Base-by-base conservation (phyloP, 2,329 filamentous ascomycete genomes). In the Didymella keratinophila region DNA sequence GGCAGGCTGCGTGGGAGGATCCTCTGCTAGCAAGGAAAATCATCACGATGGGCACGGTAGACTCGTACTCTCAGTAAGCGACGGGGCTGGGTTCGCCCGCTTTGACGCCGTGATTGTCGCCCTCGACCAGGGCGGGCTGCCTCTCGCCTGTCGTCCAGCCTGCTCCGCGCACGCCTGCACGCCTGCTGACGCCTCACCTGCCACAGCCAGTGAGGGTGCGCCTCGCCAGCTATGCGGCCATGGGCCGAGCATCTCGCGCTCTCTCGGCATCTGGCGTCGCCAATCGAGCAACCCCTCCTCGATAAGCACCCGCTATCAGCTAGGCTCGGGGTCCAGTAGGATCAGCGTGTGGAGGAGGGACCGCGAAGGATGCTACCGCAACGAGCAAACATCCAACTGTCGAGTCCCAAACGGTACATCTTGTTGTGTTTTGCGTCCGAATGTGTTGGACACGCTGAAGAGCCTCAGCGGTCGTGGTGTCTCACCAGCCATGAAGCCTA, bases 301-400 rank as follows among this genome's bases (percentile, higher is more conserved):
- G 68, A 71, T 70, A 68, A 68, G 50, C 66, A 65, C 54, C 59
- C 67, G 68, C 69, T 64, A 68, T 66, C 68, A 65, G 59, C 66
- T 73, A 70, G 64, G 48, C 56, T 53, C 60, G 61, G 64, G 56
- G 52, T 48, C 57, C 52, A 52, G 54, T 52, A 56, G 46, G 60
- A 68, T 68, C 65, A 63, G 58, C 64, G 55, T 64, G 64, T 47
- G 59, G 67, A 68, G 59, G 67, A 68, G 64, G 55, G 48, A 57
- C 58, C 57, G 62, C 60, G 57, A 59, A 54, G 56, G 56, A 54
- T 58, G 56, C 50, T 58, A 50, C 56, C 56, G 60, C 53, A 68
- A 67, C 39, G 67, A 68, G 65, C 64, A 67, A 64, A 58, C 44
- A 48, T 50, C 49, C 59, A 56, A 45, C 39, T 43, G 42, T 64